Percentiles rank a stretch among this genome's conserved stretches.
Conservation (phyloP, 1,284 basidiomycete genomes). For the Wallemia hederae region DNA sequence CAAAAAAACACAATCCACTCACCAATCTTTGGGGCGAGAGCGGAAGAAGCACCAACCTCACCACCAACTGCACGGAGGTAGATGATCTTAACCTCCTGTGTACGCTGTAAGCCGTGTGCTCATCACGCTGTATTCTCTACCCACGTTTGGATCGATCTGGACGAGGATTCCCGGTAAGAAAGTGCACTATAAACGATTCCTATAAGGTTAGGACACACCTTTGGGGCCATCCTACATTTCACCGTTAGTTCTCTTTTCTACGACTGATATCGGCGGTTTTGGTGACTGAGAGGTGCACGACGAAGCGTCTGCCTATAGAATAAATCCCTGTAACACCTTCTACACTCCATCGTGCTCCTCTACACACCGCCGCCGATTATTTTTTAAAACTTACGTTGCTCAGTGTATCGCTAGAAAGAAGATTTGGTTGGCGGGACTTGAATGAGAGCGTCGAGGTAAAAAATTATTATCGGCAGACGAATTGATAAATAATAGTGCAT, state of each 20-base stretch:
- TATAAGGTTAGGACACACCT: no score
- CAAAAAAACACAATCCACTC: neutral
- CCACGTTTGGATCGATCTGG: neutral
- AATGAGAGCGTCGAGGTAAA: neutral
- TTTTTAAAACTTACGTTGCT: neutral
- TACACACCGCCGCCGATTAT: neutral
- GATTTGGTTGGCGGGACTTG: neutral
- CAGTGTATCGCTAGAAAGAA: neutral
- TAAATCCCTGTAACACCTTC: no score
- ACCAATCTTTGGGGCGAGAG: constrained; percentile 96
- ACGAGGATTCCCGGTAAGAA: no score
- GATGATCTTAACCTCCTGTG: constrained; percentile 31
- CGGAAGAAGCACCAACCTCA: constrained; percentile 97
- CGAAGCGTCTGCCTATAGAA: no score
- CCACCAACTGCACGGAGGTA: constrained; percentile 97
- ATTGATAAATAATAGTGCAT: neutral
- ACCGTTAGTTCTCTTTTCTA: no score
- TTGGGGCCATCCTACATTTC: neutral
- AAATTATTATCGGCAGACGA: neutral
- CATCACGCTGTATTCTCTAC: no score
- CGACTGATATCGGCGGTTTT: no score
- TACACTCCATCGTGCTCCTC: neutral
- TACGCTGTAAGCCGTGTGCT: no score
- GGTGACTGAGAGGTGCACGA: no score
- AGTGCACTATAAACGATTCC: no score